A percentile compares a stretch with the other conserved stretches of the same genome.
These are phyloP conservation scores for Zarea fungicola DNA, from an alignment of 2,329 filamentous ascomycete genomes.

Conservation along the genomic window DNA sequence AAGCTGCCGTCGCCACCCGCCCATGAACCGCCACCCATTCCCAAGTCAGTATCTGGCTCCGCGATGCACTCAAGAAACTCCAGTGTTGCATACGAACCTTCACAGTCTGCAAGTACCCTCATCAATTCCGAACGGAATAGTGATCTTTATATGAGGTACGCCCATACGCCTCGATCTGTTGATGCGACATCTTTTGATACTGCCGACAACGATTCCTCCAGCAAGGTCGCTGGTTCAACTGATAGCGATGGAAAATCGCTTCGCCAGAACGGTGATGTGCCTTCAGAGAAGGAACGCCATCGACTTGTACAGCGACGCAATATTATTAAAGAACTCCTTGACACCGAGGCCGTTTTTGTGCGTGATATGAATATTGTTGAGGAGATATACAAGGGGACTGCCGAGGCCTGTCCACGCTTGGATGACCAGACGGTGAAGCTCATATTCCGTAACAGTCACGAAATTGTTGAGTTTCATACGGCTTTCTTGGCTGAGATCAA, in stretches of 20 bases:
- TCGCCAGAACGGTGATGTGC: slow-evolving; percentile 34
- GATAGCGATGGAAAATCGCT: slow-evolving; percentile 33
- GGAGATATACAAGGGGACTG: slow-evolving; percentile 95
- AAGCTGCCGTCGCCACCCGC: slow-evolving; percentile 41
- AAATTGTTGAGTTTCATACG: slow-evolving; percentile 83
- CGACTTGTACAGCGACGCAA: slow-evolving; percentile 76
- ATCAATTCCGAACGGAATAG: slow-evolving; percentile 41
- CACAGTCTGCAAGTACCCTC: slow-evolving; percentile 35
- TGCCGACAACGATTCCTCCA: slow-evolving; percentile 34
- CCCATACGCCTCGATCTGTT: slow-evolving; percentile 41
- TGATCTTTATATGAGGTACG: slow-evolving; percentile 38
- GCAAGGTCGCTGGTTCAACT: slow-evolving; percentile 27
- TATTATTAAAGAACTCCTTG: slow-evolving; percentile 84
- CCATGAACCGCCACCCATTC: slow-evolving; percentile 48
- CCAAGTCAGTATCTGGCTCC: slow-evolving; percentile 31
- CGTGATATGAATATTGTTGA: slow-evolving; percentile 96
- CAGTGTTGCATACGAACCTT: slow-evolving; percentile 34
- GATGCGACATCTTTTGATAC: slow-evolving; percentile 42
- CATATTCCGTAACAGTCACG: slow-evolving; percentile 88
- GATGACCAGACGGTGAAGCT: slow-evolving; percentile 79
- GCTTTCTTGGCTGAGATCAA: slow-evolving; percentile 75
- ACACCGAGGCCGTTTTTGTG: slow-evolving; percentile 87
- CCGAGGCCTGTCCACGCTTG: slow-evolving; percentile 72
- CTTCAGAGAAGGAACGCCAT: slow-evolving; percentile 54
- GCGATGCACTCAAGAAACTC: slow-evolving; percentile 37